These are phyloP conservation scores for Didymella sp. DNA, from an alignment of 2,329 filamentous ascomycete genomes.

Conservation along the genomic window DNA sequence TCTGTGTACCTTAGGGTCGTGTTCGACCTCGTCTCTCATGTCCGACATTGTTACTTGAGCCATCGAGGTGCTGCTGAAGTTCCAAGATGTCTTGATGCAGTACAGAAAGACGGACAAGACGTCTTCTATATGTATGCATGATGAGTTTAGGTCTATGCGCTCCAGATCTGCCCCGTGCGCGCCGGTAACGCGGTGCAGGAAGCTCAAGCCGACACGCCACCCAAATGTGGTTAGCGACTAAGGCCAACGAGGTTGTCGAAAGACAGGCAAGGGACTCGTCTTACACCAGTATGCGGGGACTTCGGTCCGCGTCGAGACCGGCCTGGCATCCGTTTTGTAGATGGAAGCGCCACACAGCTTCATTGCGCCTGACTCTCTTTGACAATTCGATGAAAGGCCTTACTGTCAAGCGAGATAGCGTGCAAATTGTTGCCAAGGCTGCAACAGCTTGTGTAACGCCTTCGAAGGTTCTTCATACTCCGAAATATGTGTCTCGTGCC, in stretches of 20 bases:
- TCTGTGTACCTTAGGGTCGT: background rate
- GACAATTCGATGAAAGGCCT: background rate
- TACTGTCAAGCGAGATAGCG: background rate
- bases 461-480: background rate
- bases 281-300: background rate
- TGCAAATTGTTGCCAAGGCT: background rate
- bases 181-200: background rate
- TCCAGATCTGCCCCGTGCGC: background rate
- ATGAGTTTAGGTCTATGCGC: background rate
- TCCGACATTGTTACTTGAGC: background rate
- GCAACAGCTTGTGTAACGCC: background rate
- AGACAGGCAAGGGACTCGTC: background rate
- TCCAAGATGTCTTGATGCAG: background rate
- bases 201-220: constrained; percentile 1
- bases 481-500: background rate
- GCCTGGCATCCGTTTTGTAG: background rate
- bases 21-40: background rate
- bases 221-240: background rate
- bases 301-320: background rate
- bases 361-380: background rate
- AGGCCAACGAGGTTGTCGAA: background rate
- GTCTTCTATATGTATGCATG: background rate
- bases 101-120: background rate
- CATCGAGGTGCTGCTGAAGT: background rate
- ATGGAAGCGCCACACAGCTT: background rate